Percentiles rank a stretch among this genome's conserved stretches.
These are phyloP conservation scores for Aspergillus luchuensis DNA, from an alignment of 2,329 filamentous ascomycete species.

Conservation along the genomic window DNA sequence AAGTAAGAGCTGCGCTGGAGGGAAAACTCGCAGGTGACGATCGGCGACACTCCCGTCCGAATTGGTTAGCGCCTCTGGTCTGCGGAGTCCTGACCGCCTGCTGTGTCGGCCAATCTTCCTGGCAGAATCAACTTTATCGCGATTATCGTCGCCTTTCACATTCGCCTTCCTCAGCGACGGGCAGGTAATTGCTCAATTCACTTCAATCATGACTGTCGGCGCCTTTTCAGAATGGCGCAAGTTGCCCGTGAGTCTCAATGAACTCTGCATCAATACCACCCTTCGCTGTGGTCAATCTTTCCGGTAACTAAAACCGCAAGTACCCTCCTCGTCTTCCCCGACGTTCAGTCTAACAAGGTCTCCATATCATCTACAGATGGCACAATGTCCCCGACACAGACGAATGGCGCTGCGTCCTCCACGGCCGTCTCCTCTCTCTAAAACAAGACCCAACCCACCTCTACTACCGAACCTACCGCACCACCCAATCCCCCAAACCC, in stretches of 20 bases:
- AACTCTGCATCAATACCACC: conserved; percentile 93
- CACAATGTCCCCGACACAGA: conserved; percentile 70
- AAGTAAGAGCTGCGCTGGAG: conserved; percentile 23
- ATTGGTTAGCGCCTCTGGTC: conserved; percentile 23
- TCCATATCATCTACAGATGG: conserved; percentile 63
- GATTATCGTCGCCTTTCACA: background rate
- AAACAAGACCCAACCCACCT: conserved; percentile 78
- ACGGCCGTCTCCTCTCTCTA: conserved; percentile 80
- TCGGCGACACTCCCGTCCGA: conserved; percentile 24
- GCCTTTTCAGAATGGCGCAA: conserved; percentile 80
- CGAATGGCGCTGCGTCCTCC: conserved; percentile 88
- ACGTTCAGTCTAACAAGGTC: background rate
- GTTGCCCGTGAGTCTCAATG: conserved; percentile 76
- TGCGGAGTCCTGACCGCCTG: conserved; percentile 33
- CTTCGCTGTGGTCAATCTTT: conserved; percentile 95
- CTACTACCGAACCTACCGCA: conserved; percentile 73
- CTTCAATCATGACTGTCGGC: conserved; percentile 39
- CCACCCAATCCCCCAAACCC: conserved; percentile 26
- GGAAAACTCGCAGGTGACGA: conserved; percentile 38
- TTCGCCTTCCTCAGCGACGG: conserved; percentile 1
- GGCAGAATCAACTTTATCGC: conserved; percentile 28
- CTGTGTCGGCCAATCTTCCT: background rate
- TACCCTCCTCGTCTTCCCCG: background rate
- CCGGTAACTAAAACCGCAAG: conserved; percentile 45
- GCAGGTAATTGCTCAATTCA: background rate